These are phyloP conservation scores for Cornus kousa DNA, from an alignment of 148 eudicot genomes.

Conservation along the genomic window DNA sequence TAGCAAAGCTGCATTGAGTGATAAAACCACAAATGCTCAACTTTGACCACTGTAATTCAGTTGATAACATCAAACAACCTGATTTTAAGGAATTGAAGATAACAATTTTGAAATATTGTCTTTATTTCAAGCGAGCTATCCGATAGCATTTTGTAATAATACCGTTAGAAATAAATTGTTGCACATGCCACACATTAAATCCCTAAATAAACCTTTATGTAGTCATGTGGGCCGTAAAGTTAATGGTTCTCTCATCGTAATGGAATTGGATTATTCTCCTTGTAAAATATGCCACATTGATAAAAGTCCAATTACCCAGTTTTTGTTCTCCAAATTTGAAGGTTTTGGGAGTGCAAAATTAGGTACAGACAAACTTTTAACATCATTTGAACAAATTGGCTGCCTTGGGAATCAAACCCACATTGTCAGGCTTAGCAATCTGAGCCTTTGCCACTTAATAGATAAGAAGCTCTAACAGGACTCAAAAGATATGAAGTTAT, in stretches of 20 bases:
- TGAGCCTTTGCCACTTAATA: too few species aligned
- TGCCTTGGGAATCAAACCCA: too few species aligned
- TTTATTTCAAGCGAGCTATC: not conserved
- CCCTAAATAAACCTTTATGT: not conserved
- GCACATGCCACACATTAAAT: not conserved
- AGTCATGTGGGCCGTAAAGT: not conserved
- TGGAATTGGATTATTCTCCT: not conserved
- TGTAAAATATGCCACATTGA: not conserved
- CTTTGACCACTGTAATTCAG: not conserved
- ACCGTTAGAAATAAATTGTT: not conserved
- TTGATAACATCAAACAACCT: not conserved
- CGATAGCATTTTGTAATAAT: too few species aligned
- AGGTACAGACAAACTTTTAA: too few species aligned
- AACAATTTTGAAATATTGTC: not conserved
- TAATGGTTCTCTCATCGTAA: not conserved
- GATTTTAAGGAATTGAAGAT: conserved; percentile 1
- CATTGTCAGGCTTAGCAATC: too few species aligned
- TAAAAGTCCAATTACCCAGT: too few species aligned
- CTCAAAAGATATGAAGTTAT: not conserved
- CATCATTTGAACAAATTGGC: too few species aligned
- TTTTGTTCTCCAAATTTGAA: too few species aligned
- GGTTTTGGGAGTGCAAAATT: too few species aligned
- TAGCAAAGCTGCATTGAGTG: not conserved
- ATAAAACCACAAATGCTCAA: not conserved
- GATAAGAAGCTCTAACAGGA: too few species aligned